phyloP scores from a whole-genome alignment of 768 basidiomycete genomes.

The Kwoniella shandongensis region DNA sequence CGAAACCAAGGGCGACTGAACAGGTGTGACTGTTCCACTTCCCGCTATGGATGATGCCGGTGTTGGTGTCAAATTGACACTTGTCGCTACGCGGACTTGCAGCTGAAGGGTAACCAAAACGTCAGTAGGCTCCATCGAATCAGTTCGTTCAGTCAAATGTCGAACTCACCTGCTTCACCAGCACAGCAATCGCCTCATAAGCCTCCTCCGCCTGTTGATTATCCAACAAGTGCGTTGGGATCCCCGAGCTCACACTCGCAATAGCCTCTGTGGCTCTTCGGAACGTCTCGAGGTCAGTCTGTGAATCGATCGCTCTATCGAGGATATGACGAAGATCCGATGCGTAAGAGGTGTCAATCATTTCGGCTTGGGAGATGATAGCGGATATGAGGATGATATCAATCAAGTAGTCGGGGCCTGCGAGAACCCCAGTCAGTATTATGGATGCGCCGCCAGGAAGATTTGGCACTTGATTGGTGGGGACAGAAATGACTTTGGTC shows the following conservation, averaged over 20 bases:
- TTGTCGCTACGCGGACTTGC: constrained; percentile 18
- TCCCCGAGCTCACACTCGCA: constrained; percentile 5
- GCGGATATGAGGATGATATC: constrained; percentile 35
- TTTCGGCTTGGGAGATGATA: constrained; percentile 35
- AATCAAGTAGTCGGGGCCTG: constrained; percentile 45
- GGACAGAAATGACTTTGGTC: too few species aligned
- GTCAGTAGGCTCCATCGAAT: background rate
- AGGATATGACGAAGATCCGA: constrained; percentile 28
- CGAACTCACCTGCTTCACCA: constrained; percentile 32
- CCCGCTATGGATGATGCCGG: background rate
- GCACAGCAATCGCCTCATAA: constrained; percentile 18
- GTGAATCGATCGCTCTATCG: constrained; percentile 24
- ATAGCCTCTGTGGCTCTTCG: constrained; percentile 20
- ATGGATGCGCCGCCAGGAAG: too few species aligned
- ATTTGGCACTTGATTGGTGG: too few species aligned
- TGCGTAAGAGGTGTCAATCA: constrained; percentile 29
- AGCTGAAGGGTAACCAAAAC: constrained; percentile 15
- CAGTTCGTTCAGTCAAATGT: background rate
- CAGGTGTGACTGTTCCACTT: background rate
- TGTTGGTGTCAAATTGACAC: background rate
- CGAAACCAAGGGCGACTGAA: background rate
- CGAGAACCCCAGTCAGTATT: too few species aligned
- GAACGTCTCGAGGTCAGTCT: constrained; percentile 22
- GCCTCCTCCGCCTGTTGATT: constrained; percentile 30
- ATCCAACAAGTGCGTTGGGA: constrained; percentile 21